Evolutionary conservation across 495 filamentous ascomycete species (phyloP).

Genomic region (Cladorrhinum samala): DNA sequence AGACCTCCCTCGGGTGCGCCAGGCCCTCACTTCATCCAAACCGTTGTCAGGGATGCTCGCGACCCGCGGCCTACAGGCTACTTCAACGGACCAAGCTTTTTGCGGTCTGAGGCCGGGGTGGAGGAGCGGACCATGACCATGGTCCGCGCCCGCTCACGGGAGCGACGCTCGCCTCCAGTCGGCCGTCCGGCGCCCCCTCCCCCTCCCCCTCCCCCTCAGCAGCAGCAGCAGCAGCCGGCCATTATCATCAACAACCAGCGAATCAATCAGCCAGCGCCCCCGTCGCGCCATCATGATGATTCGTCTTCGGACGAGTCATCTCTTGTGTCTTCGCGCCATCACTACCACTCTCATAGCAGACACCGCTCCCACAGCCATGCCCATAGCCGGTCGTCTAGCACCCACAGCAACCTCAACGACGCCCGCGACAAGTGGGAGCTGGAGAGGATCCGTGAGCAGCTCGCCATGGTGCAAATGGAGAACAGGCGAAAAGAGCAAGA

Average conservation of each 20-base stretch:
- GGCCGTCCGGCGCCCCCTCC: constrained; percentile 2
- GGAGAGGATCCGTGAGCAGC: constrained; percentile 15
- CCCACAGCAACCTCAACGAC: constrained; percentile 26
- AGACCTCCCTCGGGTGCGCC: constrained; percentile 27
- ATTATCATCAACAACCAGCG: constrained; percentile 16
- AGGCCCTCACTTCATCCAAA: constrained; percentile 35
- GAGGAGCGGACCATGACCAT: constrained; percentile 21
- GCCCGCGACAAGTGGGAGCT: constrained; percentile 19
- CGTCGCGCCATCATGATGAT: constrained; percentile 23
- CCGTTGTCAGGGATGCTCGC: constrained; percentile 22
- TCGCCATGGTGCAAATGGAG: constrained; percentile 15
- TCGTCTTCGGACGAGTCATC: constrained; percentile 28
- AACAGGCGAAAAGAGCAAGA: constrained; percentile 16
- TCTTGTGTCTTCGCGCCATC: constrained; percentile 6
- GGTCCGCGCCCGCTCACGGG: constrained; percentile 36
- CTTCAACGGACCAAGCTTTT: constrained; percentile 25
- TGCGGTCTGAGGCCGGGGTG: constrained; percentile 26
- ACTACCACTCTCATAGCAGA: constrained; percentile 16
- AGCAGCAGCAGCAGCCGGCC: neutral
- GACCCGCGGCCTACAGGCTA: constrained; percentile 28
- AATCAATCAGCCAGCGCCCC: neutral
- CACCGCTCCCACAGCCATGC: constrained; percentile 20
- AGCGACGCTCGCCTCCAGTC: constrained; percentile 30
- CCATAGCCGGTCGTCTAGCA: constrained; percentile 23
- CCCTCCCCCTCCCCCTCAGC: constrained; percentile 15